Conservation (phyloP, 2,329 filamentous ascomycete genomes). For the Fusarium sp. region DNA sequence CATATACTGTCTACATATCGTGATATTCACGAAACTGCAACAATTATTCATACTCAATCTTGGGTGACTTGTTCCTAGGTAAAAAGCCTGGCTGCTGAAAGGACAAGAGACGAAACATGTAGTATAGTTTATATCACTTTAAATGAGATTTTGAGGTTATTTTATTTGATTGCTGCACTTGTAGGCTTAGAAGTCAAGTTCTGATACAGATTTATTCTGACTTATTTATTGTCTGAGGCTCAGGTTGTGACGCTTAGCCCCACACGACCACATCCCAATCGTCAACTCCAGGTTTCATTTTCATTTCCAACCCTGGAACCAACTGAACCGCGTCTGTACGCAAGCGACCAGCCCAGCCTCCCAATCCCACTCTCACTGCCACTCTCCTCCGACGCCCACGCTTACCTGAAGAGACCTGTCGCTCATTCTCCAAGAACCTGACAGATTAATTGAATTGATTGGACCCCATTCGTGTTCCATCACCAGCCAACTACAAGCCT, state of each 20-base stretch:
- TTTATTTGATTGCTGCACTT: background rate
- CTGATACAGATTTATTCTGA: background rate
- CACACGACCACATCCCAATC: slow-evolving; percentile 43
- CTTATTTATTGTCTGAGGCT: background rate
- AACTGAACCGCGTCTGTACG: slow-evolving; percentile 45
- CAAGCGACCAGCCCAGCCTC: slow-evolving; percentile 43
- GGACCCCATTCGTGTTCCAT: slow-evolving; percentile 35
- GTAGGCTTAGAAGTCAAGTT: background rate
- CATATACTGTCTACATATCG: background rate
- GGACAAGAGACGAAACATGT: background rate
- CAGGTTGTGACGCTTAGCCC: slow-evolving; percentile 31
- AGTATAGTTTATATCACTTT: background rate
- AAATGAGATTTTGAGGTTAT: background rate
- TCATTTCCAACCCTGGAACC: slow-evolving; percentile 44
- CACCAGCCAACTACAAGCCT: slow-evolving; percentile 39
- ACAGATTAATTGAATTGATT: slow-evolving; percentile 27
- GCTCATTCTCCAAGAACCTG: slow-evolving; percentile 21
- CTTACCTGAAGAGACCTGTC: slow-evolving; percentile 11
- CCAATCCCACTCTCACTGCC: slow-evolving; percentile 20
- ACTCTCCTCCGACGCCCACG: slow-evolving; percentile 23
- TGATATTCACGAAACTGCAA: background rate
- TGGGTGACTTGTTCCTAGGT: background rate
- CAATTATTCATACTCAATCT: background rate
- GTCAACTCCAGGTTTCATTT: slow-evolving; percentile 42
- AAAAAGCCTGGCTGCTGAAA: background rate